Percentiles rank a stretch among this genome's conserved stretches.
Conservation (phyloP, 73 alveolate species). For the Loxodes magnus region DNA sequence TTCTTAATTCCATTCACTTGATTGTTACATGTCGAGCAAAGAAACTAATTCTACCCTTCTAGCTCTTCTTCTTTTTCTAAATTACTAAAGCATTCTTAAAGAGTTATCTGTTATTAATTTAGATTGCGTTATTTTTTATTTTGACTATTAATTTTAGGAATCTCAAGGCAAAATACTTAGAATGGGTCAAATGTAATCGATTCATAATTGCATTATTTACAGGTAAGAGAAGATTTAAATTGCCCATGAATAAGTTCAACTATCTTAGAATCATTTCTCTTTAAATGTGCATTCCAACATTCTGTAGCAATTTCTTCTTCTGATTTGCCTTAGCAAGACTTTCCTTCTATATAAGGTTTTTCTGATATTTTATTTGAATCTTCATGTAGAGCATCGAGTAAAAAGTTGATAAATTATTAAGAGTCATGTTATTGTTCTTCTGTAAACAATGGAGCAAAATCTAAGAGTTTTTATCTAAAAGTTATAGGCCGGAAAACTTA, state of each 20-base stretch:
- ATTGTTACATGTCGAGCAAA: too few species aligned
- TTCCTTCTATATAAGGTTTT: slow-evolving; percentile 69
- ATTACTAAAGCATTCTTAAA: too few species aligned
- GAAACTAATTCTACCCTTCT: too few species aligned
- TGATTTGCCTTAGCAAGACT: slow-evolving; percentile 44
- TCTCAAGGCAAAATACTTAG: slow-evolving; percentile 77
- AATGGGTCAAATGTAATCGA: slow-evolving; percentile 93
- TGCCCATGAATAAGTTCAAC: slow-evolving; percentile 94
- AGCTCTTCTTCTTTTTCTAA: too few species aligned
- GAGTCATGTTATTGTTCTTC: slow-evolving; percentile 86
- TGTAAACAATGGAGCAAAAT: slow-evolving; percentile 30
- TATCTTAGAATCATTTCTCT: slow-evolving; percentile 83
- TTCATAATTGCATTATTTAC: slow-evolving; percentile 70
- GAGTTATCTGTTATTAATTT: too few species aligned
- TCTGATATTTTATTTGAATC: slow-evolving; percentile 75
- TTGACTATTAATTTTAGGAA: too few species aligned
- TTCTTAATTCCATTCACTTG: too few species aligned
- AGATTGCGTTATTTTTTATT: too few species aligned
- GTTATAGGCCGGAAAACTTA: slow-evolving; percentile 28
- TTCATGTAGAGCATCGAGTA: slow-evolving; percentile 95
- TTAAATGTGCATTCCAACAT: slow-evolving; percentile 69
- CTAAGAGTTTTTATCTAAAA: slow-evolving; percentile 30
- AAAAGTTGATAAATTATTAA: slow-evolving; percentile 79
- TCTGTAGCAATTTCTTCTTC: slow-evolving; percentile 77
- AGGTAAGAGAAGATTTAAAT: slow-evolving; percentile 71